phyloP scores from a whole-genome alignment of 176 grass and related monocot genomes.

The Urochloa ruziziensis region DNA sequence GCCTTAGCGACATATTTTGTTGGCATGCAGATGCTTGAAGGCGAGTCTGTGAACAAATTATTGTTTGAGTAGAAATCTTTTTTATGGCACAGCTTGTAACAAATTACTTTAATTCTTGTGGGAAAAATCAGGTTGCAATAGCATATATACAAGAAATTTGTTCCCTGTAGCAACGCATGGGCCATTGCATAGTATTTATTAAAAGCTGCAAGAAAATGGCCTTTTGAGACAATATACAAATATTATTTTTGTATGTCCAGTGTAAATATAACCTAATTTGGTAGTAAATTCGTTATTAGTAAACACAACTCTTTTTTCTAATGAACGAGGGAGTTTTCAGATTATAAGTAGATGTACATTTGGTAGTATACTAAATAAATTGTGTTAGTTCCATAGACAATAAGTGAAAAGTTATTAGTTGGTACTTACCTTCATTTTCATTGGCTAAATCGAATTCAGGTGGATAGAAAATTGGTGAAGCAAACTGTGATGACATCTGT shows the following conservation, averaged over 20 bases:
- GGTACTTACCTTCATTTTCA: constrained; percentile 6
- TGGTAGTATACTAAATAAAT: background rate
- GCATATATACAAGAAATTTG: no score
- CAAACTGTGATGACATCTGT: constrained; percentile 99
- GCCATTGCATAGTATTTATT: background rate
- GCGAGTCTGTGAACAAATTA: no score
- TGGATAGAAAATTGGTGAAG: constrained; percentile 97
- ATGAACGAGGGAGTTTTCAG: background rate
- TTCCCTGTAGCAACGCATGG: no score
- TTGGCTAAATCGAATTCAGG: constrained; percentile 35
- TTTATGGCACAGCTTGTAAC: no score
- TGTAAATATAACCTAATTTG: background rate
- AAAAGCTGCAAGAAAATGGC: background rate
- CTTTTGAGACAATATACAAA: background rate
- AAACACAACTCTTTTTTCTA: background rate
- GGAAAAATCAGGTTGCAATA: no score
- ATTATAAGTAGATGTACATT: background rate
- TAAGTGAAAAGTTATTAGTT: background rate
- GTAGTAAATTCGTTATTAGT: background rate
- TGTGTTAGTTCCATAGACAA: background rate
- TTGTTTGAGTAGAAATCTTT: no score
- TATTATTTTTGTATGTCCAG: background rate
- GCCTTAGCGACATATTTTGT: no score
- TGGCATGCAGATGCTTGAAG: no score
- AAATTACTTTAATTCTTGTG: no score